These are phyloP conservation scores for Neopestalotiopsis sp. DNA, from an alignment of 2,329 filamentous ascomycete genomes.

Conservation along the genomic window DNA sequence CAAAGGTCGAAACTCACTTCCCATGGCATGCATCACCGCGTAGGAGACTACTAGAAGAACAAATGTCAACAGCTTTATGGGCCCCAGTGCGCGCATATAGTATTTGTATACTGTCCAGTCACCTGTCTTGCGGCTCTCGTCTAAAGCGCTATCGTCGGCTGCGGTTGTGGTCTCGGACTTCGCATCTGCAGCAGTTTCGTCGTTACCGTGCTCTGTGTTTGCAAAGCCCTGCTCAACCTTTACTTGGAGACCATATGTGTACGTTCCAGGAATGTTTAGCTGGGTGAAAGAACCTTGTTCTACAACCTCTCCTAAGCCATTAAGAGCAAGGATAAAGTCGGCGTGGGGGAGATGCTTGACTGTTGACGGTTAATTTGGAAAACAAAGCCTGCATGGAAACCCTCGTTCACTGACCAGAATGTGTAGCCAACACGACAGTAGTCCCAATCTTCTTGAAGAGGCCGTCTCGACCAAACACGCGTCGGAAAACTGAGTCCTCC, in stretches of 20 bases:
- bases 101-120: conserved; percentile 20
- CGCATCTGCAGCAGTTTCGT: no score
- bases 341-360: conserved; percentile 31
- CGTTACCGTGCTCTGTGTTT: neutral
- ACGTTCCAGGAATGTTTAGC: conserved; percentile 35
- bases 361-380: no score
- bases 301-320: conserved; percentile 34
- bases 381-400: no score
- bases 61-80: conserved; percentile 2
- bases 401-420: conserved; percentile 26
- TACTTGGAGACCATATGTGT: conserved; percentile 38
- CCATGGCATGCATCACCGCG: conserved; percentile 14
- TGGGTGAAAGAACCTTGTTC: conserved; percentile 41
- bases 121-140: conserved; percentile 14
- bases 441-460: conserved; percentile 24
- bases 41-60: conserved; percentile 7
- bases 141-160: no score
- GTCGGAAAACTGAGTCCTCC: conserved; percentile 20
- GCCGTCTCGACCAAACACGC: conserved; percentile 22
- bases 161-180: no score
- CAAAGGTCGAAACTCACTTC: conserved; percentile 20
- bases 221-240: conserved; percentile 15
- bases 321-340: conserved; percentile 40
- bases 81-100: conserved; percentile 18
- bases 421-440: conserved; percentile 35